Base-by-base conservation (phyloP, 148 eudicot species). In the Persicaria maculosa region DNA sequence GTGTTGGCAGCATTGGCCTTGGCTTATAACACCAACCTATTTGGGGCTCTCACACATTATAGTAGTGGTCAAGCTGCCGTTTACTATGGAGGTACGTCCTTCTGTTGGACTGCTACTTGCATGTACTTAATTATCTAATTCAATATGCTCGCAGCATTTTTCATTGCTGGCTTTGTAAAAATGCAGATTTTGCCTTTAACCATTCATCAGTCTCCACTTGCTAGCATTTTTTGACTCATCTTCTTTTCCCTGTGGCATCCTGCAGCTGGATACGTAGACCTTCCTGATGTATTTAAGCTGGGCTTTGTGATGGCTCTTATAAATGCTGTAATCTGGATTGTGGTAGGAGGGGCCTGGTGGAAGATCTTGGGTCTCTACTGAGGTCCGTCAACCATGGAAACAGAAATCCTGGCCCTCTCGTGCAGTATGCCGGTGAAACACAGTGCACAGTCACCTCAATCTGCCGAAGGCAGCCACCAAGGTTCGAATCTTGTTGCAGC, bases 31-130 rank as follows among this genome's bases (percentile, higher is more conserved):
- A 94, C 98, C 47, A 94, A 84, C 82, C 78, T 93, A 44, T 93
- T 93, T 71, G 97, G 98, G 52, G 90, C 98, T 65, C 82, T 91
- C 74, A 93, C 97, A 3, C 98, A 93, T 82, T 93, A 91, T 80
- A 93, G 98, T 81, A 93, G 97, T 78, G 98, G 98, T 70, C 98
- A 93, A 78, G 98, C 98, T 44, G 98, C 98, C 7, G 97, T 93
- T 14, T 93, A 93, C 85, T 93, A 84, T 83, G 98, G 98, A 88
- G 98, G 97, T 93, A 54, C 14, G 71, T 55, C 12, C 44, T 7
- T 80, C 50, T 71, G 45, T 64, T 59, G 20, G 15, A 1, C 50
- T 47, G 8, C 15, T 72, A 17, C 71, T 17, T 17, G n/a, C n/a
- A 25, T 50, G 61, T 68, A 57, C 40, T 20, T 25, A 10, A 44